phyloP scores from a whole-genome alignment of 805 yeast genomes.

The Hanseniaspora vineae region DNA sequence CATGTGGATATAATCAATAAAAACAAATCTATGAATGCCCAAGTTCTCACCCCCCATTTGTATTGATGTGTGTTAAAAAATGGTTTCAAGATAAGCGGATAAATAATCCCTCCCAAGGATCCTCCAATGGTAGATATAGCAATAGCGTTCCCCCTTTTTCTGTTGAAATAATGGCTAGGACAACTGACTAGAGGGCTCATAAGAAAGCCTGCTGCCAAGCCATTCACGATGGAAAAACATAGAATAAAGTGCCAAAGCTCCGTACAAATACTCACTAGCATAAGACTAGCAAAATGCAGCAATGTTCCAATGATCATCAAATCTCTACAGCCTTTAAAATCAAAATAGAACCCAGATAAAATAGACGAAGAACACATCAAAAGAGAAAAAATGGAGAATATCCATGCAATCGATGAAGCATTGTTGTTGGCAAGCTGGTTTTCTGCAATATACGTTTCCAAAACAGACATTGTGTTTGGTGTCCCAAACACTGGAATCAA shows the following conservation, averaged over 20 bases:
- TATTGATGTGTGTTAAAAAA: conserved; percentile 29
- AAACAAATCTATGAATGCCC: conserved; percentile 31
- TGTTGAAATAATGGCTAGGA: conserved; percentile 50
- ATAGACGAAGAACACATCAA: conserved; percentile 36
- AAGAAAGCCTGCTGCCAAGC: conserved; percentile 44
- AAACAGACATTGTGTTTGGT: conserved; percentile 46
- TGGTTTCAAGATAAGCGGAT: conserved; percentile 38
- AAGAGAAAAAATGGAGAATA: conserved; percentile 44
- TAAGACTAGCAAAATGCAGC: conserved; percentile 33
- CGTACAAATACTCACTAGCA: conserved; percentile 38
- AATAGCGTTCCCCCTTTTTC: conserved; percentile 41
- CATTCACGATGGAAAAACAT: conserved; percentile 40
- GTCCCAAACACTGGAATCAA: conserved; percentile 42
- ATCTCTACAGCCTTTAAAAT: conserved; percentile 34
- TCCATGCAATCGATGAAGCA: conserved; percentile 46
- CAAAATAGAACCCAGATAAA: conserved; percentile 45
- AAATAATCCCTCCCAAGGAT: conserved; percentile 39
- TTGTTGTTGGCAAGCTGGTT: conserved; percentile 37
- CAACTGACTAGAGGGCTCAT: conserved; percentile 47
- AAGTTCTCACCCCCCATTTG: conserved; percentile 41
- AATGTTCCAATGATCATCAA: conserved; percentile 31
- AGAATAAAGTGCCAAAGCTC: conserved; percentile 47
- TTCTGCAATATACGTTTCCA: conserved; percentile 43
- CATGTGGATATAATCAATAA: conserved; percentile 24
- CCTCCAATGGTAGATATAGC: conserved; percentile 40